A percentile compares a stretch with the other conserved stretches of the same genome.
These are phyloP conservation scores for Aristolochia fimbriata DNA, from an alignment of 164 flowering plant species.

Conservation along the genomic window DNA sequence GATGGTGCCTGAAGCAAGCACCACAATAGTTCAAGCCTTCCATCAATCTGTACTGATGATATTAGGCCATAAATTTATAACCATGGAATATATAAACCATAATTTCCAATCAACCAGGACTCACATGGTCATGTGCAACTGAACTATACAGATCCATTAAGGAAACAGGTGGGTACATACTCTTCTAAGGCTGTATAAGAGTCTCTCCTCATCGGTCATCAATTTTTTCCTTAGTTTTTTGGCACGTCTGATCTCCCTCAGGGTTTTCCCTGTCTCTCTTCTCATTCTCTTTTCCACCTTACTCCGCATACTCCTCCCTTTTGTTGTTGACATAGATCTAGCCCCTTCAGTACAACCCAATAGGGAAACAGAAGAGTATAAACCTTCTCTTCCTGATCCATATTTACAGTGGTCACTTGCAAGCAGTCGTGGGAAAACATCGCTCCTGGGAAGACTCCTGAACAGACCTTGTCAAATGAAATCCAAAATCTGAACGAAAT, in stretches of 20 bases:
- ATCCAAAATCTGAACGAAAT: too few relatives aligned
- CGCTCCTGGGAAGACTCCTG: slow-evolving; percentile 4
- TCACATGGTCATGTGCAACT: neutral
- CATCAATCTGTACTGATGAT: neutral
- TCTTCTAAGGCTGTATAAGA: slow-evolving; percentile 13
- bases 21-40: too few relatives aligned
- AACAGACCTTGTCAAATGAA: neutral
- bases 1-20: too few relatives aligned
- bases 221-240: slow-evolving; percentile 14
- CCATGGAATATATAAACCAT: too few relatives aligned
- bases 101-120: too few relatives aligned
- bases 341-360: slow-evolving; percentile 2
- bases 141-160: neutral
- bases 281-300: slow-evolving; percentile 19
- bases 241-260: slow-evolving; percentile 16
- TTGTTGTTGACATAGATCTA: slow-evolving; percentile 10
- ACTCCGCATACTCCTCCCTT: slow-evolving; percentile 18
- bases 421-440: slow-evolving; percentile 2
- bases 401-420: neutral
- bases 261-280: slow-evolving; percentile 15
- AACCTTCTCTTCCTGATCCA: neutral
- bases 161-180: slow-evolving; percentile 3
- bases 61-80: too few relatives aligned
- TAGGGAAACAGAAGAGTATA: neutral
- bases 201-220: slow-evolving; percentile 17